Percentiles rank a stretch among this genome's conserved stretches.
phyloP scores from a whole-genome alignment of 345 rosid species.

The Abelmoschus esculentus region DNA sequence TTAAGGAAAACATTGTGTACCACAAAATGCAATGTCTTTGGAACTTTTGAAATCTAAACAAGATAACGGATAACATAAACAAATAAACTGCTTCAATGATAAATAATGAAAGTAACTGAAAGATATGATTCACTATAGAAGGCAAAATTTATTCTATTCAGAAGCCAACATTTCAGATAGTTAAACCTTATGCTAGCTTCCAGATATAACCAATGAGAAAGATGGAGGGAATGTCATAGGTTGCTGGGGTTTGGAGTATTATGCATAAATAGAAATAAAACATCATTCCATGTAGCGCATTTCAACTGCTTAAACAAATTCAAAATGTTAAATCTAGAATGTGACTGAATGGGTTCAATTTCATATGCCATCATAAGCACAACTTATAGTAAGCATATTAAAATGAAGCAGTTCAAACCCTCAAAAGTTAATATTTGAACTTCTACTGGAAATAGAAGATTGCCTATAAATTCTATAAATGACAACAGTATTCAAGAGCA shows the following conservation, averaged over 20 bases:
- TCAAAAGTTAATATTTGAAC: neutral
- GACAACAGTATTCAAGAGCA: neutral
- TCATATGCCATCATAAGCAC: neutral
- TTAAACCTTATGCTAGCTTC: neutral
- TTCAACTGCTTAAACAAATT: neutral
- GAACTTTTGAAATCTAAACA: neutral
- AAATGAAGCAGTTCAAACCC: neutral
- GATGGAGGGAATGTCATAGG: neutral
- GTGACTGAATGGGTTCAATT: neutral
- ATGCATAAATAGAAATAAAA: slow-evolving; percentile 1
- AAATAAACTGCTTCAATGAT: slow-evolving; percentile 1
- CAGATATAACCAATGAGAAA: neutral
- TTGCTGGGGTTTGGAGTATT: neutral
- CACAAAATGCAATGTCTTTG: neutral
- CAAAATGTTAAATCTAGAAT: slow-evolving; percentile 1
- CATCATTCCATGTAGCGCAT: neutral
- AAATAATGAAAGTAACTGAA: neutral
- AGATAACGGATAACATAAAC: neutral
- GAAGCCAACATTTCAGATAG: neutral
- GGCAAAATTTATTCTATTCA: neutral
- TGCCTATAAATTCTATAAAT: slow-evolving; percentile 1
- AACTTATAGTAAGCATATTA: neutral
- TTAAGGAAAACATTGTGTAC: neutral
- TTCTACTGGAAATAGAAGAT: neutral
- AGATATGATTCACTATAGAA: neutral